Evolutionary conservation across 2,329 filamentous ascomycete species (phyloP), one percentile per base, ranked within the genome.

Genomic region (Cordyceps cicadae): DNA sequence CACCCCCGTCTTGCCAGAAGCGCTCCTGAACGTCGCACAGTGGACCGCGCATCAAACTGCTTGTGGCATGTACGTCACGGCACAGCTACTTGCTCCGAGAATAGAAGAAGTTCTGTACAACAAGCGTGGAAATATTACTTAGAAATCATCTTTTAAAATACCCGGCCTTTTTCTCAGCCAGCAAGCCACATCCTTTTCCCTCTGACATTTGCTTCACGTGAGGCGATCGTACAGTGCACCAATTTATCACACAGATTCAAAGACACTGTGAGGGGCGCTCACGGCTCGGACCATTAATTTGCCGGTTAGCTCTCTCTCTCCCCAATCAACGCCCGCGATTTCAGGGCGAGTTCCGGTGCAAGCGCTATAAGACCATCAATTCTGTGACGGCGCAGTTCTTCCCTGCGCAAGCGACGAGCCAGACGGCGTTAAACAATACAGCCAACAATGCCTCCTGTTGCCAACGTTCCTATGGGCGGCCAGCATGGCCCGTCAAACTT

Each of bases 401-500:
- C n/a, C 24, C n/a, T 19, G n/a, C n/a, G 39, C 15, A 7, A 43
- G 15, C 45, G n/a, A 34, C 49, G 19, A 59, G 39, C 34, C 24
- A 46, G 49, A 52, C 49, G 49, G n/a, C 48, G 37, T n/a, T 26
- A 26, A 46, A 46, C 14, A 41, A 19, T 37, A n/a, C 39, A 24
- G 46, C 8, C 14, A 19, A 69, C 61, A 12, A 77, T 77, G 76
- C 76, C 76, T 71, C 75, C 76, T 49, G 72, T 77, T 62, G 70
- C 75, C 52, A 68, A 72, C 41, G 70, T 76, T 39, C 70, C 72
- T 55, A 65, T 64, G 48, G 71, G 71, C 62, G 74, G 74, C 70
- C 75, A 74, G 63, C 73, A 76, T 67, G 81, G 79, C 65, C 79
- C 77, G 34, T 82, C 80, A 50, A 80, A 75, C 62, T 70, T 81